Evolutionary conservation across 2,329 filamentous ascomycete genomes (phyloP).

Genomic region (Zelopaecilomyces penicillatus): DNA sequence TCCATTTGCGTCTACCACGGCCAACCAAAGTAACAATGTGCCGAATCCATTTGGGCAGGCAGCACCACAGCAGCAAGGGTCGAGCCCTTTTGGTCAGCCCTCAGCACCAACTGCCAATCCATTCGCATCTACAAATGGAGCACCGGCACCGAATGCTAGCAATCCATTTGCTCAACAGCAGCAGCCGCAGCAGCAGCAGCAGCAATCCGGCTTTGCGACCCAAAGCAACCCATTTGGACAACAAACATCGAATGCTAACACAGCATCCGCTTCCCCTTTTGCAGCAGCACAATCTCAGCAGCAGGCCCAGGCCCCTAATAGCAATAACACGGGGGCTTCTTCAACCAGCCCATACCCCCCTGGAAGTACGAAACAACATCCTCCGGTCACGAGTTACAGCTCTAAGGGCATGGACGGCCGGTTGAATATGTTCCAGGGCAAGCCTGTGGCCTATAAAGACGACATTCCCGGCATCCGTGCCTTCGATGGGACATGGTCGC

Average conservation of each 20-base stretch:
- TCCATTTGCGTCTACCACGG: slow-evolving; percentile 7
- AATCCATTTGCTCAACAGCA: slow-evolving; percentile 21
- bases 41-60: slow-evolving; percentile 17
- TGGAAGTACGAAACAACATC: slow-evolving; percentile 35
- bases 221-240: slow-evolving; percentile 17
- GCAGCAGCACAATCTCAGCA: slow-evolving; percentile 10
- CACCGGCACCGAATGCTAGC: slow-evolving; percentile 10
- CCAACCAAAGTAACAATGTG: slow-evolving; percentile 5
- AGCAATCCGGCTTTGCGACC: slow-evolving; percentile 9
- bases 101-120: slow-evolving; percentile 18
- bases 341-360: slow-evolving; percentile 35
- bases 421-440: slow-evolving; percentile 54
- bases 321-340: slow-evolving; percentile 5
- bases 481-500: slow-evolving; percentile 48
- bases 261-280: slow-evolving; percentile 18
- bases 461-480: slow-evolving; percentile 40
- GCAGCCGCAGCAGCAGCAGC: slow-evolving; percentile 15
- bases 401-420: slow-evolving; percentile 33
- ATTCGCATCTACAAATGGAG: slow-evolving; percentile 16
- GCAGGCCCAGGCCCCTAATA: slow-evolving; percentile 4
- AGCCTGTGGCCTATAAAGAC: slow-evolving; percentile 50
- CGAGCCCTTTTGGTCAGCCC: slow-evolving; percentile 20
- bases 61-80: slow-evolving; percentile 1
- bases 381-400: slow-evolving; percentile 35
- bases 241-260: slow-evolving; percentile 12